A percentile compares a stretch with the other conserved stretches of the same genome.
These are phyloP conservation scores for Wickerhamomyces strasburgensis DNA, from an alignment of 805 yeast genomes.

Conservation along the genomic window DNA sequence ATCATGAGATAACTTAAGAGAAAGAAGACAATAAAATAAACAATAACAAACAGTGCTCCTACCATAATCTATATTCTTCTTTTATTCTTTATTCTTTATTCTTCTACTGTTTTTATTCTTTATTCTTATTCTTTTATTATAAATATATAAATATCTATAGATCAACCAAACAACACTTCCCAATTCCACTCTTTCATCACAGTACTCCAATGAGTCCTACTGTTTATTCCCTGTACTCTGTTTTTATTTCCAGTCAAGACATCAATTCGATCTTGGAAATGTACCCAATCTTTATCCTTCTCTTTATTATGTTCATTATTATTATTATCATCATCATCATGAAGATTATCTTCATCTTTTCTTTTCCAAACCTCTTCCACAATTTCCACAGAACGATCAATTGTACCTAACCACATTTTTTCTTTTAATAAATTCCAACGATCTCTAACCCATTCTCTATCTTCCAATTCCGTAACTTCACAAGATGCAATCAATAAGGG, in stretches of 20 bases:
- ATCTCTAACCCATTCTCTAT: slow-evolving; percentile 54
- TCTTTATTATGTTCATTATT: slow-evolving; percentile 1
- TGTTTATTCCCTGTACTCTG: slow-evolving; percentile 37
- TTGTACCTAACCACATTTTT: slow-evolving; percentile 60
- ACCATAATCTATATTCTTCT: no score
- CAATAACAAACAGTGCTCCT: no score
- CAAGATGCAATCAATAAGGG: slow-evolving; percentile 63
- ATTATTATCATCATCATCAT: background rate
- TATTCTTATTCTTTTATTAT: no score
- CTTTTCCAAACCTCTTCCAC: slow-evolving; percentile 70
- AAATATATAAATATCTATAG: background rate
- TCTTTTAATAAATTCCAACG: slow-evolving; percentile 52
- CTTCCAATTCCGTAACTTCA: slow-evolving; percentile 55
- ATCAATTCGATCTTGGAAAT: slow-evolving; percentile 22
- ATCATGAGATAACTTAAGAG: no score
- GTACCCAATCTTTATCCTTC: slow-evolving; percentile 15
- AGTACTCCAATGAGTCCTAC: slow-evolving; percentile 60
- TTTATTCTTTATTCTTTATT: no score
- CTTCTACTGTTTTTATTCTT: no score
- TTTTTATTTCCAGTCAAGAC: slow-evolving; percentile 17
- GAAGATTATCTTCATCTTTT: slow-evolving; percentile 43
- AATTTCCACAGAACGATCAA: slow-evolving; percentile 61
- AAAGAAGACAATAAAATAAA: no score
- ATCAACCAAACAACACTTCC: slow-evolving; percentile 54
- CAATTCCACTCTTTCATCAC: slow-evolving; percentile 75